Conservation (phyloP, 148 eudicot species). For the Nyssa sinensis region DNA sequence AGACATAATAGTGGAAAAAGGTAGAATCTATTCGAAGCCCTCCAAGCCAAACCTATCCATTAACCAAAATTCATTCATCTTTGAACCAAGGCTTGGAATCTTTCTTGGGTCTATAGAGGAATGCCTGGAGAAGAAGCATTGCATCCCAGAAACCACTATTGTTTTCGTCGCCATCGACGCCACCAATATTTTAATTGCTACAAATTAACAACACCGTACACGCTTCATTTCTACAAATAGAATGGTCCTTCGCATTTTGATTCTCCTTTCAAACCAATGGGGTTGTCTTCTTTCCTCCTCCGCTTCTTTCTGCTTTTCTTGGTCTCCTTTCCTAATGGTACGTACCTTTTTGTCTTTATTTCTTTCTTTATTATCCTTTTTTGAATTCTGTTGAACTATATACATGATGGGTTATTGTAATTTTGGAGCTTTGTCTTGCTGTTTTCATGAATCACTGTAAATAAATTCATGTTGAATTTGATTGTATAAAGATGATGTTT, state of each 20-base stretch:
- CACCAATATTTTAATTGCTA: not conserved
- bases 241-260: slow-evolving; percentile 15
- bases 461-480: not conserved
- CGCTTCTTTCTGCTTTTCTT: slow-evolving; percentile 20
- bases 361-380: not conserved
- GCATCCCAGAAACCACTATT: slow-evolving; percentile 17
- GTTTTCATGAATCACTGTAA: too few relatives aligned
- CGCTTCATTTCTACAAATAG: slow-evolving; percentile 2
- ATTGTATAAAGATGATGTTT: not conserved
- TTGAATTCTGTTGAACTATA: not conserved
- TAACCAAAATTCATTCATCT: slow-evolving; percentile 1
- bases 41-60: not conserved
- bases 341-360: not conserved
- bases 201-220: not conserved
- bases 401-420: not conserved
- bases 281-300: slow-evolving; percentile 7
- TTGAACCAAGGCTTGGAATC: slow-evolving; percentile 6
- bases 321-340: slow-evolving; percentile 21
- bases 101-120: slow-evolving; percentile 10
- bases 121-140: slow-evolving; percentile 11
- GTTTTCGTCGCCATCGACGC: not conserved
- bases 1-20: not conserved
- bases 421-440: too few relatives aligned
- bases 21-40: slow-evolving; percentile 29
- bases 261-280: slow-evolving; percentile 21